phyloP scores from a whole-genome alignment of 768 basidiomycete genomes.

The Rhizopogon vesiculosus region DNA sequence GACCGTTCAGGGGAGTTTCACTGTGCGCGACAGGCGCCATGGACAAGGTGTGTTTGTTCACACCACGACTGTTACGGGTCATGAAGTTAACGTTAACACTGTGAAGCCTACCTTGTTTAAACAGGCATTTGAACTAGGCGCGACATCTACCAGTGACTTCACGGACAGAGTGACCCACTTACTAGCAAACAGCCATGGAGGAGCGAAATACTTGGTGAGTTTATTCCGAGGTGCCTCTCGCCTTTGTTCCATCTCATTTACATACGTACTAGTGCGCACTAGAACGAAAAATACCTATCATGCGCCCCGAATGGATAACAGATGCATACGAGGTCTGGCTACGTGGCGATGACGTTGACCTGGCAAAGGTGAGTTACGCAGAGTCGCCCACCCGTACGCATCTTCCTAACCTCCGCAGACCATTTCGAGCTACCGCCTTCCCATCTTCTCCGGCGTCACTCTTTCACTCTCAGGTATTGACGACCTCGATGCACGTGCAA shows the following conservation, averaged over 20 bases:
- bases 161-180: conserved; percentile 89
- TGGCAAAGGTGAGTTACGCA: conserved; percentile 45
- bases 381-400: not conserved
- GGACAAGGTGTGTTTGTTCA: conserved; percentile 58
- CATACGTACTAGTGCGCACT: conserved; percentile 63
- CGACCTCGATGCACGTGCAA: conserved; percentile 51
- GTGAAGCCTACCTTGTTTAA: conserved; percentile 64
- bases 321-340: conserved; percentile 73
- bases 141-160: conserved; percentile 60
- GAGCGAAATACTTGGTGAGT: conserved; percentile 77
- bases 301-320: conserved; percentile 72
- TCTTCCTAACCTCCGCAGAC: conserved; percentile 36
- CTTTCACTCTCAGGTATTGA: conserved; percentile 76
- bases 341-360: conserved; percentile 72
- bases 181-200: conserved; percentile 73
- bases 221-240: not conserved
- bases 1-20: conserved; percentile 61
- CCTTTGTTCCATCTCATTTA: conserved; percentile 1
- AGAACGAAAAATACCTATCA: conserved; percentile 73
- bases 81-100: not conserved
- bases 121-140: conserved; percentile 80
- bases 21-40: conserved; percentile 74
- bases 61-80: not conserved
- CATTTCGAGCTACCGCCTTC: conserved; percentile 55
- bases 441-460: conserved; percentile 65